Percentiles rank a stretch among this genome's conserved stretches.
Evolutionary conservation across 2,329 filamentous ascomycete species (phyloP).

Genomic region (Alternaria incomplexa): DNA sequence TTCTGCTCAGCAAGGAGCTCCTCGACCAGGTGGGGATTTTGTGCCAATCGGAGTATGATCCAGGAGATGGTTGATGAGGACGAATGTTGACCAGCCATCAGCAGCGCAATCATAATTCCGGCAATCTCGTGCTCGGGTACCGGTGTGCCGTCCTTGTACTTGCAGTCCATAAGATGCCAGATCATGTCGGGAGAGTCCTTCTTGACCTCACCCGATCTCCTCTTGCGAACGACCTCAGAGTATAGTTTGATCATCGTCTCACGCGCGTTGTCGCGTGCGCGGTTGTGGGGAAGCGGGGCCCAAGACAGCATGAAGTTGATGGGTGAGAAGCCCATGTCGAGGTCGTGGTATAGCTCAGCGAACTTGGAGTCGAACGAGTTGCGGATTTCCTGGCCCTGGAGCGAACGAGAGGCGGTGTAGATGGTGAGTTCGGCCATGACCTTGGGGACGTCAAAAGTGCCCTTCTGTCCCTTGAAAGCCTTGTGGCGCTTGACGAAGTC

Average conservation of each 20-base stretch:
- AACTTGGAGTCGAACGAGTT: conserved; percentile 80
- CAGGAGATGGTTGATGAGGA: conserved; percentile 84
- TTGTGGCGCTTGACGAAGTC: conserved; percentile 73
- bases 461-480: conserved; percentile 70
- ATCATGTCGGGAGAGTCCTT: conserved; percentile 75
- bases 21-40: conserved; percentile 77
- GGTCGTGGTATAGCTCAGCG: conserved; percentile 82
- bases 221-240: conserved; percentile 78
- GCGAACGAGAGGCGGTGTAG: conserved; percentile 83
- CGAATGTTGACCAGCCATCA: conserved; percentile 92
- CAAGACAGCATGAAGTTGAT: conserved; percentile 91
- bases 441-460: conserved; percentile 73
- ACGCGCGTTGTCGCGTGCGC: conserved; percentile 79
- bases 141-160: conserved; percentile 79
- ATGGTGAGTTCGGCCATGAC: conserved; percentile 87
- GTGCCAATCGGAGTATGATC: conserved; percentile 82
- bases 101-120: conserved; percentile 91
- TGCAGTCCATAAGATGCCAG: conserved; percentile 84
- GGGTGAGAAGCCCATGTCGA: conserved; percentile 87
- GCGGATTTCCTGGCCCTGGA: conserved; percentile 85
- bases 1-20: conserved; percentile 86
- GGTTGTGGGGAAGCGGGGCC: conserved; percentile 88
- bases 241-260: conserved; percentile 81
- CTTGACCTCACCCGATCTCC: conserved; percentile 62
- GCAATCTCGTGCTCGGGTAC: conserved; percentile 86